Conservation (phyloP, 176 grass and related monocot species). For the Puya raimondii region DNA sequence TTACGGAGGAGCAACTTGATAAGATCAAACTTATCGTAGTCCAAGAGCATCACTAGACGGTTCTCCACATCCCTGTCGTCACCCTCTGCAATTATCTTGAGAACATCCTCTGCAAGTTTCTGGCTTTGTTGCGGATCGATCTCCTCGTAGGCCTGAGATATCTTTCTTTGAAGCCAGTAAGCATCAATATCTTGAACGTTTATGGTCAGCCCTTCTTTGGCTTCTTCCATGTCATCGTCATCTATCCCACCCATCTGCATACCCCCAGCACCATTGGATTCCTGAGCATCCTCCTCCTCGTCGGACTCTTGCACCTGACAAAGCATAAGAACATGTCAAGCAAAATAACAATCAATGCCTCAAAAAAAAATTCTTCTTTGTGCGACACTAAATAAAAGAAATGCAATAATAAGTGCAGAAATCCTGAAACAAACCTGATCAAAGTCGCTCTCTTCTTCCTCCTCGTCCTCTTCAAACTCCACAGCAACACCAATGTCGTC, state of each 20-base stretch:
- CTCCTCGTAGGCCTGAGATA: slow-evolving; percentile 76
- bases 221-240: slow-evolving; percentile 61
- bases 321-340: neutral
- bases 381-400: neutral
- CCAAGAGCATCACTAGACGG: slow-evolving; percentile 69
- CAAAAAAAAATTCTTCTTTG: too few relatives aligned
- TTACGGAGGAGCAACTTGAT: slow-evolving; percentile 71
- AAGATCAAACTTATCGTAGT: slow-evolving; percentile 94
- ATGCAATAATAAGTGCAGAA: neutral
- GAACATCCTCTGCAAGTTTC: slow-evolving; percentile 72
- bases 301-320: slow-evolving; percentile 83
- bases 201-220: slow-evolving; percentile 46
- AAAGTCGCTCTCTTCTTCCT: slow-evolving; percentile 78
- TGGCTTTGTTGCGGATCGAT: slow-evolving; percentile 86
- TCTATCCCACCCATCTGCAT: slow-evolving; percentile 91
- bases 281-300: slow-evolving; percentile 46
- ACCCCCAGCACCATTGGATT: slow-evolving; percentile 44
- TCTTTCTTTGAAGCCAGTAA: slow-evolving; percentile 95
- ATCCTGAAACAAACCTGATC: slow-evolving; percentile 48
- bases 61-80: slow-evolving; percentile 86
- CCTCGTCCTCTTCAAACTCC: slow-evolving; percentile 82
- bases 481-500: slow-evolving; percentile 89
- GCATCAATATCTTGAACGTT: slow-evolving; percentile 98
- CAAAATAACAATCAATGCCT: neutral
- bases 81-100: slow-evolving; percentile 74